These are phyloP conservation scores for Backusella parvicylindrica DNA, from an alignment of 192 early-diverging fungal species.

Conservation along the genomic window DNA sequence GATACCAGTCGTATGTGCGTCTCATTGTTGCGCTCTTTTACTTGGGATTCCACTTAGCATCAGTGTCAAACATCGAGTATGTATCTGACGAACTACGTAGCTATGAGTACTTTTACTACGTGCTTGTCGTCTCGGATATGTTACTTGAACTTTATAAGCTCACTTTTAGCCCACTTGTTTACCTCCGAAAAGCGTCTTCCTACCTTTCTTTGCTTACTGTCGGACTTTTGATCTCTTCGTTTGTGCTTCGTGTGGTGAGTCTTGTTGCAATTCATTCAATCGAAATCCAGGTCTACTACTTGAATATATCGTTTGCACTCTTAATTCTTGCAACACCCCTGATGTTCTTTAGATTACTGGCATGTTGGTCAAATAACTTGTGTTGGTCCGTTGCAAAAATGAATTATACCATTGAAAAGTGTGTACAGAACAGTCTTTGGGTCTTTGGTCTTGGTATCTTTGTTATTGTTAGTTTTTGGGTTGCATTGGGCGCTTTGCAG, in stretches of 20 bases:
- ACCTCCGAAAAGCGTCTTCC: not conserved
- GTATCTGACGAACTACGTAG: not conserved
- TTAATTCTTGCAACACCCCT: conserved; percentile 14
- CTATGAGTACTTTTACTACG: conserved; percentile 29
- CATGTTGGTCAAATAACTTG: not conserved
- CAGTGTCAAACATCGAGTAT: conserved; percentile 16
- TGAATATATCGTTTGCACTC: conserved; percentile 3
- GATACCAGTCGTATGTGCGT: conserved; percentile 22
- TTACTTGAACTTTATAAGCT: conserved; percentile 17
- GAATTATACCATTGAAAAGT: conserved; percentile 9
- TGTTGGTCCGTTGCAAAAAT: conserved; percentile 18
- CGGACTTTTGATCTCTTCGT: not conserved
- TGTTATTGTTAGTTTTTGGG: conserved; percentile 28
- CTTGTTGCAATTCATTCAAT: not conserved
- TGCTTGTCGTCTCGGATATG: conserved; percentile 18
- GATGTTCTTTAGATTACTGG: conserved; percentile 14
- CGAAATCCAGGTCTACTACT: not conserved
- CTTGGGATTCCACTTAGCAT: conserved; percentile 12
- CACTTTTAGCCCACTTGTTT: not conserved
- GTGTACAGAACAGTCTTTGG: conserved; percentile 12
- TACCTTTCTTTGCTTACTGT: conserved; percentile 3
- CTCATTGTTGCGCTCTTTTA: conserved; percentile 11
- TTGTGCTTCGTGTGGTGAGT: not conserved
- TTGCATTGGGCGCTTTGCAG: conserved; percentile 20
- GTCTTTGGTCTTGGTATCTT: conserved; percentile 13